phyloP scores from a whole-genome alignment of 768 basidiomycete genomes.

The Podaxis rugospora region DNA sequence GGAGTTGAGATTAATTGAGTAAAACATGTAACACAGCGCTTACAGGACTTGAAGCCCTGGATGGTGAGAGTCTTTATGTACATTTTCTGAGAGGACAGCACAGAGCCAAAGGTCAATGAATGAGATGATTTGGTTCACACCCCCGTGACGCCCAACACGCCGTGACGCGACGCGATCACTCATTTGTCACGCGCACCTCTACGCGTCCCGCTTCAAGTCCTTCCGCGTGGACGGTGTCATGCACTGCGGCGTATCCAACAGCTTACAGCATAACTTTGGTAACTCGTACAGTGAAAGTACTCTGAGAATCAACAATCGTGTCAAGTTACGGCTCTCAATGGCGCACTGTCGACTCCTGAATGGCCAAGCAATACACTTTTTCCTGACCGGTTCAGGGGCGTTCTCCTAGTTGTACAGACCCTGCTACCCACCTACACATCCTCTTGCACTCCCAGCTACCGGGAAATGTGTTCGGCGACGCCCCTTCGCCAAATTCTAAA shows the following conservation, averaged over 20 bases:
- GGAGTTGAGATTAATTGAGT: conserved; percentile 6
- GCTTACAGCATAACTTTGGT: neutral
- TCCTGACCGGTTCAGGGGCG: too few species aligned
- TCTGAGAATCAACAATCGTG: neutral
- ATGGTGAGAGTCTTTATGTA: conserved; percentile 88
- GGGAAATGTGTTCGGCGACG: too few species aligned
- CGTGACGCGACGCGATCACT: conserved; percentile 12
- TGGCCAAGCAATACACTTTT: neutral
- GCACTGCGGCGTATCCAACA: neutral
- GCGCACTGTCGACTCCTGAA: neutral
- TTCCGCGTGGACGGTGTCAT: neutral
- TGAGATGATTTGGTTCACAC: neutral
- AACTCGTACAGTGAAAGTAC: too few species aligned
- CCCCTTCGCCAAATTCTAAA: too few species aligned
- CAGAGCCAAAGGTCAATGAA: neutral
- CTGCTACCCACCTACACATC: too few species aligned
- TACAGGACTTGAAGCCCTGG: conserved; percentile 98
- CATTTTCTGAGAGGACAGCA: conserved; percentile 34
- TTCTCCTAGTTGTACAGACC: too few species aligned
- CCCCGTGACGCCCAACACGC: neutral
- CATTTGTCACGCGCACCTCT: conserved; percentile 6
- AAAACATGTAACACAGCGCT: conserved; percentile 18
- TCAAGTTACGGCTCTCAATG: neutral
- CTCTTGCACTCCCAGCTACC: too few species aligned
- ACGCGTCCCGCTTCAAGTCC: neutral